phyloP scores from a whole-genome alignment of 2,329 filamentous ascomycete genomes.

The Exophiala xenobiotica region DNA sequence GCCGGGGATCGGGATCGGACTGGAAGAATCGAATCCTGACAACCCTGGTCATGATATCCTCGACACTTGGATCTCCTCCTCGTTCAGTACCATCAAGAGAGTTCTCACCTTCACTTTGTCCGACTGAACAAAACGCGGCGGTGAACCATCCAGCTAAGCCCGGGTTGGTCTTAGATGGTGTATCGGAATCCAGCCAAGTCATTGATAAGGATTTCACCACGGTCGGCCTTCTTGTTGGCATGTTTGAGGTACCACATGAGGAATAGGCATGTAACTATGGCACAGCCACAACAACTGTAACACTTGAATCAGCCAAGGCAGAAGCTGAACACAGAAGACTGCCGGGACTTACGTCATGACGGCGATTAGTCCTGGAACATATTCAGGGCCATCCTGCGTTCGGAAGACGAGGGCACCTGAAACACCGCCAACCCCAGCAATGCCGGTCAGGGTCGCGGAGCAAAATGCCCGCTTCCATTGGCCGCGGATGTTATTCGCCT shows the following conservation, averaged over 20 bases:
- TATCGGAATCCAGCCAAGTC: background rate
- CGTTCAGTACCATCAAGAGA: too few species aligned
- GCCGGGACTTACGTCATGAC: too few species aligned
- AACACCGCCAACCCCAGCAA: constrained; percentile 70
- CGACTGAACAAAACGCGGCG: too few species aligned
- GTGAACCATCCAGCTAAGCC: too few species aligned
- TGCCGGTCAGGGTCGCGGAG: constrained; percentile 19
- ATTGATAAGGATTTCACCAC: background rate
- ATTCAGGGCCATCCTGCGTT: constrained; percentile 34
- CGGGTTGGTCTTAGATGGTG: background rate
- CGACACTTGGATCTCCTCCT: too few species aligned
- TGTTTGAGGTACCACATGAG: background rate
- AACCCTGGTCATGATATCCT: too few species aligned
- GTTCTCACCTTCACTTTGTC: too few species aligned
- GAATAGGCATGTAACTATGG: background rate
- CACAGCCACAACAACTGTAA: too few species aligned
- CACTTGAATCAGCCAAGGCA: too few species aligned
- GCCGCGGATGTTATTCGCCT: constrained; percentile 82
- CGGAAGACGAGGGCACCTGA: constrained; percentile 70
- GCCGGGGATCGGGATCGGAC: too few species aligned
- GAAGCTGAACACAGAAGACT: too few species aligned
- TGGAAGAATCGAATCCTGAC: too few species aligned
- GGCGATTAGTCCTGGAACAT: constrained; percentile 37
- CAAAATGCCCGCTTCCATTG: constrained; percentile 76
- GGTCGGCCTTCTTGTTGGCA: background rate